phyloP scores from a whole-genome alignment of 1,284 basidiomycete genomes.

The Takashimella tepidaria region DNA sequence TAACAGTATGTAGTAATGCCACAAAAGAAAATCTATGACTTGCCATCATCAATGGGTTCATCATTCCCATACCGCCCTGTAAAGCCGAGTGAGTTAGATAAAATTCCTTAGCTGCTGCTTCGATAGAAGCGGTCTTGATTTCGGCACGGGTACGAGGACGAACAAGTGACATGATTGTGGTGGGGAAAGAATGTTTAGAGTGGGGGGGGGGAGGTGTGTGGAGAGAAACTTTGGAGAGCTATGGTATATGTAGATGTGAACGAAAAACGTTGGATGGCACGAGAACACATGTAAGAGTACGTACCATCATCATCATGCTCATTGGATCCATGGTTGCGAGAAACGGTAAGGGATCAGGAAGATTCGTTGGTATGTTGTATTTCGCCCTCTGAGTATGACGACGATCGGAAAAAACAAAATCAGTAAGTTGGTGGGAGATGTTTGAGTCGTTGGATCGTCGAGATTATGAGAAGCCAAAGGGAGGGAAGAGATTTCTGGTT shows the following conservation, averaged over 20 bases:
- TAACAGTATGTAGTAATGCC: too few species aligned
- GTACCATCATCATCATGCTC: conserved; percentile 33
- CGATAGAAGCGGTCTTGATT: not conserved
- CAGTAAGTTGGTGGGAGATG: too few species aligned
- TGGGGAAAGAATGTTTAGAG: not conserved
- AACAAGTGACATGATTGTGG: not conserved
- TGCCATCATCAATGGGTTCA: conserved; percentile 36
- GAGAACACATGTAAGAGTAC: conserved; percentile 4
- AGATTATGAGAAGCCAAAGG: too few species aligned
- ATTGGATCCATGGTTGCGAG: conserved; percentile 27
- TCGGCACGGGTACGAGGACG: not conserved
- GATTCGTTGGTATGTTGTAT: too few species aligned
- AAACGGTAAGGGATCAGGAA: too few species aligned
- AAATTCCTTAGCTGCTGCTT: not conserved
- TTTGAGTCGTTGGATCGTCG: too few species aligned
- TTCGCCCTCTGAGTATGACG: too few species aligned
- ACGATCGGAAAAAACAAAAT: too few species aligned
- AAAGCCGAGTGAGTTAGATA: not conserved
- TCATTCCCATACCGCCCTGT: conserved; percentile 27
- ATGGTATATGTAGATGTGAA: not conserved
- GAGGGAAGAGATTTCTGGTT: too few species aligned
- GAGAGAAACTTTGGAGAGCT: not conserved
- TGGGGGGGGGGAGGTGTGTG: not conserved
- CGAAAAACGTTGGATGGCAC: not conserved
- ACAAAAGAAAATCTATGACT: too few species aligned